A percentile compares a stretch with the other conserved stretches of the same genome.
Evolutionary conservation across 495 filamentous ascomycete genomes (phyloP).

Genomic region (Daldinia vernicosa): DNA sequence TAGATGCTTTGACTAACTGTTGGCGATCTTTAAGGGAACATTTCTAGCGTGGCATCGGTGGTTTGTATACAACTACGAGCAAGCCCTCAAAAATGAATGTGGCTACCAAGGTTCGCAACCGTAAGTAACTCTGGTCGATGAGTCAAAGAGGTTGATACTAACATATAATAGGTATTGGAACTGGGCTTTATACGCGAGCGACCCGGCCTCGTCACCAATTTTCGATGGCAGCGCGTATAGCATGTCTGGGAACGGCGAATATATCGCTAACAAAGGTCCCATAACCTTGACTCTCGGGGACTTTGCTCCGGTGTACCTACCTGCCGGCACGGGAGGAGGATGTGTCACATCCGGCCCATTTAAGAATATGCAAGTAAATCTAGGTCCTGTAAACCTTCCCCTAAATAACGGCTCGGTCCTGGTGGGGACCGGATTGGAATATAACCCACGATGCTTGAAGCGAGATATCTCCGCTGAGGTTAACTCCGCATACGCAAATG

Average conservation of each 20-base stretch:
- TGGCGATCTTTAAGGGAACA: constrained; percentile 53
- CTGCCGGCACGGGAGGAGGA: constrained; percentile 67
- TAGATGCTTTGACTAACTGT: constrained; percentile 7
- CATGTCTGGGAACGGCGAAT: constrained; percentile 69
- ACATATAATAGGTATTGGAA: constrained; percentile 64
- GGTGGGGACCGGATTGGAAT: constrained; percentile 34
- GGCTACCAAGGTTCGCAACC: constrained; percentile 69
- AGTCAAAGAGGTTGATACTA: neutral
- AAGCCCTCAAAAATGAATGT: constrained; percentile 74
- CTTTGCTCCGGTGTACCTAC: constrained; percentile 48
- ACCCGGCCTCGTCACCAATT: constrained; percentile 66
- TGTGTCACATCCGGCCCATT: constrained; percentile 72
- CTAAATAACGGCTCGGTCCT: constrained; percentile 42
- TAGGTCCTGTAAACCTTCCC: constrained; percentile 60
- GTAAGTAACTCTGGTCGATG: constrained; percentile 25
- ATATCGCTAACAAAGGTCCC: constrained; percentile 48
- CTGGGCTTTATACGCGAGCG: constrained; percentile 63
- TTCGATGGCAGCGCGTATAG: constrained; percentile 70
- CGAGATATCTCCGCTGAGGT: constrained; percentile 67
- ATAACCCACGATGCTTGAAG: constrained; percentile 71
- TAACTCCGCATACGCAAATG: constrained; percentile 59
- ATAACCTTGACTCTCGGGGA: constrained; percentile 42
- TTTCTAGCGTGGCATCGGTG: constrained; percentile 79
- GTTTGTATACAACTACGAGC: constrained; percentile 70
- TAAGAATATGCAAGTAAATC: constrained; percentile 57